These are phyloP conservation scores for Globisporangium mamillatum DNA, from an alignment of 352 stramenopile genomes.

Conservation along the genomic window DNA sequence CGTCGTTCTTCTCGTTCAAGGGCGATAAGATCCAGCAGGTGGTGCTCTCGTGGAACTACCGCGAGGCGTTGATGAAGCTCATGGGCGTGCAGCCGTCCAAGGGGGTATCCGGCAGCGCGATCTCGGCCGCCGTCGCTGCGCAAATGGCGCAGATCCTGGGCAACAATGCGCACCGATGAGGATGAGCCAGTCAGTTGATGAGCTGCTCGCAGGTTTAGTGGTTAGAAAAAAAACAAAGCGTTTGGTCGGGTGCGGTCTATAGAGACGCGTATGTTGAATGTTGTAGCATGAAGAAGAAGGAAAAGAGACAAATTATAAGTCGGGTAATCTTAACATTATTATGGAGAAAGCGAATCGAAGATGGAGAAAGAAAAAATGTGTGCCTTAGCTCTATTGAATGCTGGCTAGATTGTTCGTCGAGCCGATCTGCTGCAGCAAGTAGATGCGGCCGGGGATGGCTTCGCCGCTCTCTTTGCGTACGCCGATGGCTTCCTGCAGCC, in stretches of 20 bases:
- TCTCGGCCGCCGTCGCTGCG: conserved; percentile 4
- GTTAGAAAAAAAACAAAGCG: background rate
- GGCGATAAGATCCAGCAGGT: conserved; percentile 70
- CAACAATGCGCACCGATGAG: conserved; percentile 18
- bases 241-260: background rate
- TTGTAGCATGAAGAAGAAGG: background rate
- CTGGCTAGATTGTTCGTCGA: background rate
- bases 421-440: conserved; percentile 36
- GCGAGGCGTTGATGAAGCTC: conserved; percentile 67
- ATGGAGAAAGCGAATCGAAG: background rate
- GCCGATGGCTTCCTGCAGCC: conserved; percentile 35
- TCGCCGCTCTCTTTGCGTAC: conserved; percentile 75
- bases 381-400: background rate
- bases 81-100: conserved; percentile 48
- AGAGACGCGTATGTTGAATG: background rate
- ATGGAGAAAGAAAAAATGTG: background rate
- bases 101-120: conserved; percentile 21
- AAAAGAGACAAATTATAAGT: conserved; percentile 2
- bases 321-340: conserved; percentile 9
- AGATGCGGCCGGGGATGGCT: conserved; percentile 65
- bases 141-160: conserved; percentile 8
- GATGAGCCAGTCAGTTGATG: background rate
- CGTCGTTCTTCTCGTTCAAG: conserved; percentile 77
- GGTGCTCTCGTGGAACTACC: conserved; percentile 75
- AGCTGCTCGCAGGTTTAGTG: background rate